Percentiles rank a stretch among this genome's conserved stretches.
Conservation (phyloP, 2,329 filamentous ascomycete genomes). For the Kalmusia sp. region DNA sequence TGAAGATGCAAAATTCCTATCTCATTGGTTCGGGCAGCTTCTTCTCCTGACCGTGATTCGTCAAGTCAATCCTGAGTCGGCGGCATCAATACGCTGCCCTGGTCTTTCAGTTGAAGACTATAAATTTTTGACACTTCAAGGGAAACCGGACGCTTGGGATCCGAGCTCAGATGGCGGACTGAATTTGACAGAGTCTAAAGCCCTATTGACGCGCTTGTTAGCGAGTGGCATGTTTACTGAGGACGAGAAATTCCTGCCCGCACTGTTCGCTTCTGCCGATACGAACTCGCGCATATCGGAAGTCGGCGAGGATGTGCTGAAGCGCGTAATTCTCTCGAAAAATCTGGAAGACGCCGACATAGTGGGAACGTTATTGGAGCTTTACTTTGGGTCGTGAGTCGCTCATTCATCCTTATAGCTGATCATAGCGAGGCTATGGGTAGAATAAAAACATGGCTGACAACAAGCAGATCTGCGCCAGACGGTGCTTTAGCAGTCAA, state of each 20-base stretch:
- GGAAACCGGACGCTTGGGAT: conserved; percentile 74
- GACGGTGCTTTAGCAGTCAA: conserved; percentile 58
- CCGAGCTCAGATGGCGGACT: conserved; percentile 65
- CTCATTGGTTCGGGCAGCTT: conserved; percentile 78
- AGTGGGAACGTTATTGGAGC: conserved; percentile 70
- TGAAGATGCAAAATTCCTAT: conserved; percentile 76
- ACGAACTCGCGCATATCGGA: conserved; percentile 80
- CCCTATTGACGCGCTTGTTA: conserved; percentile 73
- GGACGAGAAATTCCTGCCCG: conserved; percentile 81
- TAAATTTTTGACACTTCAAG: conserved; percentile 70
- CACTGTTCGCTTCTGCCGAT: conserved; percentile 83
- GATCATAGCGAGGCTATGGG: neutral
- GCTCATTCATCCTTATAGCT: neutral
- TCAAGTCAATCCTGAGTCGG: conserved; percentile 43
- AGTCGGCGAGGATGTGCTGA: conserved; percentile 89
- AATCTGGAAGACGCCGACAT: conserved; percentile 73
- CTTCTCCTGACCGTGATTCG: conserved; percentile 66
- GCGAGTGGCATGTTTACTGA: conserved; percentile 87
- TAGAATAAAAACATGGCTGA: conserved; percentile 3
- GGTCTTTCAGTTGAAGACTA: conserved; percentile 72
- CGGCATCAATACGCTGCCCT: conserved; percentile 55
- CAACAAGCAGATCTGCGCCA: conserved; percentile 18
- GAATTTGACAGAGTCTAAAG: conserved; percentile 73
- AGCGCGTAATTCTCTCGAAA: conserved; percentile 71
- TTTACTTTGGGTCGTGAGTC: conserved; percentile 67